phyloP scores from a whole-genome alignment of 2,329 filamentous ascomycete genomes.

The Colletotrichum theobromicola region DNA sequence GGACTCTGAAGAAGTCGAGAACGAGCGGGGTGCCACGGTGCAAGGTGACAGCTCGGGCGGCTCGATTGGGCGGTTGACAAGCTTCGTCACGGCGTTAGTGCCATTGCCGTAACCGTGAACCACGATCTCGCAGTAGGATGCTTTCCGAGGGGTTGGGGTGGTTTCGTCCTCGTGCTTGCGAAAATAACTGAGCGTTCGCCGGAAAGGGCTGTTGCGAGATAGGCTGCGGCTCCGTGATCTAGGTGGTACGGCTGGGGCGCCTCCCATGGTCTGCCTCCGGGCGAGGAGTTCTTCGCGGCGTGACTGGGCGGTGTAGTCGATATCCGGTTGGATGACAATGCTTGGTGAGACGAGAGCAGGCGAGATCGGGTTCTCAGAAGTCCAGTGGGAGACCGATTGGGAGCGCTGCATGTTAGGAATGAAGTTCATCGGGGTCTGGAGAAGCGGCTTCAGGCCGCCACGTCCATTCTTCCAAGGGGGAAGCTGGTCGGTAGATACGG shows the following conservation, averaged over 20 bases:
- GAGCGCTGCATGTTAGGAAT: constrained; percentile 9
- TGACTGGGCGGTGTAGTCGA: constrained; percentile 57
- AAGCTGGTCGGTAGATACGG: constrained; percentile 45
- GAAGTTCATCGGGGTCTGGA: constrained; percentile 33
- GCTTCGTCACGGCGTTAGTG: constrained; percentile 42
- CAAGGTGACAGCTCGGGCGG: neutral
- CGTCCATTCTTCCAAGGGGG: constrained; percentile 51
- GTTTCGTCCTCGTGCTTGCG: constrained; percentile 18
- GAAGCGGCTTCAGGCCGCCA: constrained; percentile 27
- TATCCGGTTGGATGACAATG: constrained; percentile 57
- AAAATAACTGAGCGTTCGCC: constrained; percentile 38
- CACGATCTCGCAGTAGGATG: constrained; percentile 55
- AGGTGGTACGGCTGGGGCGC: constrained; percentile 21
- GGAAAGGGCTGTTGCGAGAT: constrained; percentile 30
- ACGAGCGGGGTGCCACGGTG: neutral
- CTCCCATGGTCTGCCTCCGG: constrained; percentile 3
- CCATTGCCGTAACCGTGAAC: constrained; percentile 61
- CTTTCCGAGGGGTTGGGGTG: neutral
- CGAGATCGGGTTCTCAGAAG: neutral
- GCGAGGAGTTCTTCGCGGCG: constrained; percentile 31
- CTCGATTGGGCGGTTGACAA: neutral
- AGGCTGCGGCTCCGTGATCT: constrained; percentile 29
- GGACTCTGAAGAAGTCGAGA: constrained; percentile 24
- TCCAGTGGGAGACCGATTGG: constrained; percentile 18
- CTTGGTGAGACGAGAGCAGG: neutral